These are phyloP conservation scores for Taphrina pruni DNA, from an alignment of 1,139 yeast genomes.

Conservation along the genomic window DNA sequence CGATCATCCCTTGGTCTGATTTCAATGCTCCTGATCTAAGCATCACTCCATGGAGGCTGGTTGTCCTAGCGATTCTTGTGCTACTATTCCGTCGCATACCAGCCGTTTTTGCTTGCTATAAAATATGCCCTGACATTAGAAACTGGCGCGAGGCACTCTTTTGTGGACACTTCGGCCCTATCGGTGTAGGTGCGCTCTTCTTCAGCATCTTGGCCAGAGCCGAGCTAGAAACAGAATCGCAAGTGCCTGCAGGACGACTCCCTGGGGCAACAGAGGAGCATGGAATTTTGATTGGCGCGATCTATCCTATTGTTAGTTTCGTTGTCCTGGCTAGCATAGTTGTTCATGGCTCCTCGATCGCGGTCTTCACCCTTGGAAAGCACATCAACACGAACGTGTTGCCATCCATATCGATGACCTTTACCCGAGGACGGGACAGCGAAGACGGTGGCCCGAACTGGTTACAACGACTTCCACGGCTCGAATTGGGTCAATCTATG, in stretches of 20 bases:
- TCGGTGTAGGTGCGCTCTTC: constrained; percentile 96
- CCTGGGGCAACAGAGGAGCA: constrained; percentile 61
- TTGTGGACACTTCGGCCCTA: constrained; percentile 98
- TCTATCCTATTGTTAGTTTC: constrained; percentile 93
- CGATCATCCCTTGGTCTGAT: constrained; percentile 90
- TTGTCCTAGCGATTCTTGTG: constrained; percentile 79
- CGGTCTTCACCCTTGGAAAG: constrained; percentile 86
- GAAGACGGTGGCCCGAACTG: constrained; percentile 68
- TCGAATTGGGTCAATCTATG: constrained; percentile 76
- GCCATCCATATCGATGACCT: constrained; percentile 81
- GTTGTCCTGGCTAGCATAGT: constrained; percentile 83
- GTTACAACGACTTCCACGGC: constrained; percentile 84
- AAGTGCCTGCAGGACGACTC: constrained; percentile 29
- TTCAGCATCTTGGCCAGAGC: constrained; percentile 84
- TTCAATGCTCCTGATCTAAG: constrained; percentile 74
- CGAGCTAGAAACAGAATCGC: constrained; percentile 66
- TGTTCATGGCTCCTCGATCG: constrained; percentile 96
- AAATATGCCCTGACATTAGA: constrained; percentile 86
- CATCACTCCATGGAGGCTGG: constrained; percentile 80
- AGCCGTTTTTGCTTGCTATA: constrained; percentile 77
- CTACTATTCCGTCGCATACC: constrained; percentile 87
- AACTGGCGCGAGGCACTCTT: constrained; percentile 95
- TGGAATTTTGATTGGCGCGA: constrained; percentile 69
- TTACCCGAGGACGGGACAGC: constrained; percentile 67
- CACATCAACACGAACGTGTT: constrained; percentile 76